Evolutionary conservation across 495 filamentous ascomycete genomes (phyloP), one percentile per base, ranked within the genome.

Genomic region (Penicillium macrosclerotiorum): DNA sequence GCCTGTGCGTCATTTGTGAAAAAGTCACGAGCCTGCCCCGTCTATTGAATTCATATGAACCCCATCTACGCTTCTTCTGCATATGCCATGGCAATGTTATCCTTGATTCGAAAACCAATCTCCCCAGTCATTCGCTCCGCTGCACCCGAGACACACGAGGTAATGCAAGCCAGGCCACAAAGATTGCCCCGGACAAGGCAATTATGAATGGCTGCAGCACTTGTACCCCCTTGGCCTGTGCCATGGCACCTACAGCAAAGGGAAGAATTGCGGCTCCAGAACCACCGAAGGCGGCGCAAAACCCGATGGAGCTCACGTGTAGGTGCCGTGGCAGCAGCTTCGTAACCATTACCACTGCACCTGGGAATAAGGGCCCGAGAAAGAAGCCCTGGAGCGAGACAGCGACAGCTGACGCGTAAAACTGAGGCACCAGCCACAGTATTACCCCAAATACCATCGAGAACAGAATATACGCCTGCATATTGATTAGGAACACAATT

Each of bases 201-300:
- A 93, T 67, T 41, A 84, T 76, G 51, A 91, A 79, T 11, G 88
- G 88, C 67, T 90, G 88, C 52, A 92, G 53, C 8, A 90, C 86
- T 57, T 82, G 63, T 7, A 93, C 88, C 12, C 90, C 89, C 61
- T 80, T 85, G 12, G 76, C 79, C 63, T 93, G 84, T 5, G 89
- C 90, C 63, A 94, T 85, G 0, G 87, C 87, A 1, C 89, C 89
- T 1, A 95, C 85, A 0, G 80, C 85, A 60, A 95, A 95, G 0
- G 90, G 90, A 37, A 95, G 80, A 12, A 92, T 62, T 0, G 88
- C 87, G 3, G 87, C 89, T 0, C 90, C 90, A 6, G 77, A 78
- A 1, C 88, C 84, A 2, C 90, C 90, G 65, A 91, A 84, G 0
- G 90, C 88, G 8, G 85, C 84, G 2, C 85, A 86, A 51, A 94